Evolutionary conservation across 2,329 filamentous ascomycete species (phyloP).

Genomic region (Penicillium frequentans): DNA sequence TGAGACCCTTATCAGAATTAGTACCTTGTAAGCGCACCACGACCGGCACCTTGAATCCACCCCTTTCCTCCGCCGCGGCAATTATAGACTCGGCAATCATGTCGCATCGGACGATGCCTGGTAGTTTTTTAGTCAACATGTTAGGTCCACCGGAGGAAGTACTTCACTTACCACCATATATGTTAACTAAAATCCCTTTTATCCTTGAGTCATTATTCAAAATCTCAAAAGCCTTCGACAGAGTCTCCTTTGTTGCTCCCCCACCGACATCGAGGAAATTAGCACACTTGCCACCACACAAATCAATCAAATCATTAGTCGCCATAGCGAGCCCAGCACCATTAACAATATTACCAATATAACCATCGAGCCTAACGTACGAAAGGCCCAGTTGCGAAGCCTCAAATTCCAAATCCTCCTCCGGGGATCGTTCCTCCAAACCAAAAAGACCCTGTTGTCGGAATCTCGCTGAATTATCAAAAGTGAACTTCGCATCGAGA

Average conservation of each 20-base stretch:
- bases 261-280: slow-evolving; percentile 37
- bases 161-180: slow-evolving; percentile 40
- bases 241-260: slow-evolving; percentile 27
- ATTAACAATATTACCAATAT: slow-evolving; percentile 37
- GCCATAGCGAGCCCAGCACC: slow-evolving; percentile 39
- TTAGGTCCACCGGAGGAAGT: accelerated
- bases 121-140: no score
- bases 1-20: slow-evolving; percentile 44
- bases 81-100: slow-evolving; percentile 55
- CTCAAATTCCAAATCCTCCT: slow-evolving; percentile 29
- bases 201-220: slow-evolving; percentile 24
- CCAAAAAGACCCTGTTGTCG: slow-evolving; percentile 45
- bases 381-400: slow-evolving; percentile 38
- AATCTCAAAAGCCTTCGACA: slow-evolving; percentile 31
- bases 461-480: slow-evolving; percentile 51
- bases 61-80: slow-evolving; percentile 40
- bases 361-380: slow-evolving; percentile 32
- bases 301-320: slow-evolving; percentile 32
- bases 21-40: slow-evolving; percentile 52
- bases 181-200: slow-evolving; percentile 55
- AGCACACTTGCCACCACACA: slow-evolving; percentile 29
- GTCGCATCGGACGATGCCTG: slow-evolving; percentile 52
- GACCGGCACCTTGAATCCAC: slow-evolving; percentile 43
- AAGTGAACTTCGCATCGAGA: slow-evolving; percentile 44
- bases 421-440: slow-evolving; percentile 35